Evolutionary conservation across 192 early-diverging fungal species (phyloP).

Genomic region (Backusella mclennaniae): DNA sequence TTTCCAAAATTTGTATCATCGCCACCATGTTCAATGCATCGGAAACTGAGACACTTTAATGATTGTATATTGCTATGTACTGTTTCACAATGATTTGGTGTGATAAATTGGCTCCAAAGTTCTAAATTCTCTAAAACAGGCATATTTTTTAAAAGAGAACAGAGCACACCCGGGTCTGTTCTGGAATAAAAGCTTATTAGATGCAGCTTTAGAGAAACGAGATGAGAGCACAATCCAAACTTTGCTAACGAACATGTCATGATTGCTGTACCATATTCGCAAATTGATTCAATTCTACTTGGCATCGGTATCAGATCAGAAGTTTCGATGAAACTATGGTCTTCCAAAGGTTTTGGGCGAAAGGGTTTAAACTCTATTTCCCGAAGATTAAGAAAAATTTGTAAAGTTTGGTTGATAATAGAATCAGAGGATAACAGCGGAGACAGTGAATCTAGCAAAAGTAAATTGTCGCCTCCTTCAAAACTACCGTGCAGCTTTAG

Average conservation of each 20-base stretch:
- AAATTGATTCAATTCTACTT: not conserved
- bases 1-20: too few species aligned
- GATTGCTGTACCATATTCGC: not conserved
- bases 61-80: not conserved
- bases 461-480: not conserved
- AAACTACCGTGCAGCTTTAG: not conserved
- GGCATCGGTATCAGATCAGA: not conserved
- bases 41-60: not conserved
- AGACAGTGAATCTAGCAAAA: not conserved
- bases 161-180: not conserved
- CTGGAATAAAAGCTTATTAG: not conserved
- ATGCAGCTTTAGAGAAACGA: not conserved
- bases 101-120: not conserved
- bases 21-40: not conserved
- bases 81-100: not conserved
- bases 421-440: not conserved
- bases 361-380: not conserved
- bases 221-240: not conserved
- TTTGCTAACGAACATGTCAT: not conserved
- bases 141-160: not conserved
- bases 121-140: not conserved
- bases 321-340: not conserved
- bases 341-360: not conserved
- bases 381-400: not conserved
- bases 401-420: not conserved